Evolutionary conservation across 169 alveolate genomes (phyloP), one percentile per base, ranked within the genome.

Genomic region (Plasmodium inui): DNA sequence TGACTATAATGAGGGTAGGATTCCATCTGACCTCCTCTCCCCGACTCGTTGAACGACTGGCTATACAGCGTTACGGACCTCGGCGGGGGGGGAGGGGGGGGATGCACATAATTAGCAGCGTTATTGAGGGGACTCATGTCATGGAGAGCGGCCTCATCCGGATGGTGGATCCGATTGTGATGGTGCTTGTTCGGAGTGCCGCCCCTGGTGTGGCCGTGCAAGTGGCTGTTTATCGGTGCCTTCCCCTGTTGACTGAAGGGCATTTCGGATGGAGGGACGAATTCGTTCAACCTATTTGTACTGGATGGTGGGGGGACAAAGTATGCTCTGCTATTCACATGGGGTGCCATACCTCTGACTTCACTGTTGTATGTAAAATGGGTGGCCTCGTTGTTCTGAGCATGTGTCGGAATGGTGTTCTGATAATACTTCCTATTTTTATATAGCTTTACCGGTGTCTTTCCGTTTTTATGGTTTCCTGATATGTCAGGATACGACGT

Each of bases 81-180:
- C 70, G 92, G 92, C 19, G 92, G 92, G 5, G 92, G 92, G 0
- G 92, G 92, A 0, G 92, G 92, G 0, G 83, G 74, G 28, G 71
- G 91, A 1, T 32, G 32, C 41, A 30, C 82, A 32, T 41, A 83
- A 37, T 83, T 34, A 19, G 17, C 8, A 1, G 28, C 37, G 14
- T 19, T 80, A 19, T 4, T 67, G 37, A 67, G 22, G 9, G 2
- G 0, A 0, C 17, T 0, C 37, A 10, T 22, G 4, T 67, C 76
- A 7, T 8, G n/a, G 7, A 17, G 76, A 0, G 76, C n/a, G 14
- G 3, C 2, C 14, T 67, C 14, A 7, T 67, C 76, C 76, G 30
- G 76, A 1, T 67, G 76, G 34, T 17, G 74, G 3, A 3, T 8
- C 19, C 7, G 71, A n/a, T 3, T 55, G 71, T 55, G n/a, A 6